A percentile compares a stretch with the other conserved stretches of the same genome.
phyloP scores from a whole-genome alignment of 2,329 filamentous ascomycete genomes.

The Sporothrix brasiliensis region DNA sequence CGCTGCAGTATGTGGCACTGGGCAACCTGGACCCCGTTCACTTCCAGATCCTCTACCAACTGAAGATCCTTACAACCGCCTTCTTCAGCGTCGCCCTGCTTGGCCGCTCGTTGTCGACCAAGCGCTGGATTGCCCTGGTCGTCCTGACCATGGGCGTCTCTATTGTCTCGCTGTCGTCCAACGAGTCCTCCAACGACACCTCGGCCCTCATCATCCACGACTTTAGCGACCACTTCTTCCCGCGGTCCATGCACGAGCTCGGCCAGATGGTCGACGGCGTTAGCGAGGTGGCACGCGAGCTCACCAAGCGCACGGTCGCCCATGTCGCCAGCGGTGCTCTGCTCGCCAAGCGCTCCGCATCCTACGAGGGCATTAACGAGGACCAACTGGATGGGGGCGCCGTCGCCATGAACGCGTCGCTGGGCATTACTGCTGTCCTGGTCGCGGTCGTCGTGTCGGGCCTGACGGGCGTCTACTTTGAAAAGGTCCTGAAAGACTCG shows the following conservation, averaged over 20 bases:
- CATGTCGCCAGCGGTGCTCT: constrained; percentile 43
- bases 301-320: constrained; percentile 54
- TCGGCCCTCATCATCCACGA: constrained; percentile 63
- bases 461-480: constrained; percentile 82
- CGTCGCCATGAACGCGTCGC: constrained; percentile 70
- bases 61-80: constrained; percentile 91
- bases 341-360: constrained; percentile 73
- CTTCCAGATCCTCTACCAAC: constrained; percentile 90
- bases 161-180: constrained; percentile 77
- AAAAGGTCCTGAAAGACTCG: constrained; percentile 91
- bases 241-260: constrained; percentile 76
- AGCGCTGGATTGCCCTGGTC: constrained; percentile 79
- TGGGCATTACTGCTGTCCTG: constrained; percentile 78
- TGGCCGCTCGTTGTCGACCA: constrained; percentile 67
- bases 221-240: constrained; percentile 69
- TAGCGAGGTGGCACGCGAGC: constrained; percentile 53
- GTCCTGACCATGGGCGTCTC: constrained; percentile 80
- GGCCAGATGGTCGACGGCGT: constrained; percentile 63
- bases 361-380: constrained; percentile 83
- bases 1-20: constrained; percentile 88
- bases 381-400: constrained; percentile 52
- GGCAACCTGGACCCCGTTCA: constrained; percentile 90
- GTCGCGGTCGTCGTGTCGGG: constrained; percentile 79
- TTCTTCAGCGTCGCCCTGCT: constrained; percentile 82
- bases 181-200: constrained; percentile 50